These are phyloP conservation scores for Steccherinum ochraceum DNA, from an alignment of 768 basidiomycete genomes.

Conservation along the genomic window DNA sequence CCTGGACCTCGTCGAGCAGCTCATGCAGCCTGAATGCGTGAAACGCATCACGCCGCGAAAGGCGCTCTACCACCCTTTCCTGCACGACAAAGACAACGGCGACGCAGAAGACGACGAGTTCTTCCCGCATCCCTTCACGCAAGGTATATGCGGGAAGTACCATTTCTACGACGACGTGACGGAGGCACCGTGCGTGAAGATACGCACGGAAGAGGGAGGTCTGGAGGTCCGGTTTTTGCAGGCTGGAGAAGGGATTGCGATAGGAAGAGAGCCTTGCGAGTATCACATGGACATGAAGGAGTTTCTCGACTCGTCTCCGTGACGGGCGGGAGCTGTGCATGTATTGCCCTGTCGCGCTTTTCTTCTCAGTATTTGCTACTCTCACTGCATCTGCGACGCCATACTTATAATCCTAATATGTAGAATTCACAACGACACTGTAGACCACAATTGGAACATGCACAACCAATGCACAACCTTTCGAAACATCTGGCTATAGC, in stretches of 20 bases:
- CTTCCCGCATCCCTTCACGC: constrained; percentile 62
- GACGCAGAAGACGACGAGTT: constrained; percentile 56
- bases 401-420: too few relatives aligned
- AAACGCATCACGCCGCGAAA: constrained; percentile 70
- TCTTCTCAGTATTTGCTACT: too few relatives aligned
- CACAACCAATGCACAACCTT: too few relatives aligned
- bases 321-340: too few relatives aligned
- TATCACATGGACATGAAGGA: constrained; percentile 21
- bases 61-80: constrained; percentile 77
- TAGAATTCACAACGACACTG: too few relatives aligned
- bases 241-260: constrained; percentile 27
- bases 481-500: too few relatives aligned
- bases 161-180: constrained; percentile 60
- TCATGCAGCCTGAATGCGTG: constrained; percentile 74
- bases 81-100: constrained; percentile 36
- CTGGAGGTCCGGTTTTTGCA: constrained; percentile 14
- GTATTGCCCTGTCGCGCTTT: too few relatives aligned
- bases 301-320: too few relatives aligned
- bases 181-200: constrained; percentile 45
- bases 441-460: too few relatives aligned
- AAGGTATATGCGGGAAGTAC: constrained; percentile 57
- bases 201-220: constrained; percentile 25
- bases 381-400: too few relatives aligned
- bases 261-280: constrained; percentile 28
- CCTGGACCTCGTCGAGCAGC: constrained; percentile 65